Percentiles rank a stretch among this genome's conserved stretches.
Conservation (phyloP, 2,329 filamentous ascomycete species). For the Pseudopithomyces maydicus region DNA sequence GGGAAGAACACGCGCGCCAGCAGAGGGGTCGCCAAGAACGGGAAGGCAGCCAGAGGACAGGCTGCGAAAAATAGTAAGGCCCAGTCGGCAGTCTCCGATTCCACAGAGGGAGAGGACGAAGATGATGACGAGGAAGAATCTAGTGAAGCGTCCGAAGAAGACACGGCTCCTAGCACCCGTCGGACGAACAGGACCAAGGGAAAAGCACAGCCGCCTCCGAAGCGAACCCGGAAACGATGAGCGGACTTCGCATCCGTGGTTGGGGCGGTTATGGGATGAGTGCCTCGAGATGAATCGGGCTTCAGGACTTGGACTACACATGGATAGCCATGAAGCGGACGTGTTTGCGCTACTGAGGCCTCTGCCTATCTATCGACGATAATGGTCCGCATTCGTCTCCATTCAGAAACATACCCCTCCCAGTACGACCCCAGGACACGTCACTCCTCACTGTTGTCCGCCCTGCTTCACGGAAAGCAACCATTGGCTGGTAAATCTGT, state of each 20-base stretch:
- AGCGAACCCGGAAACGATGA: conserved; percentile 37
- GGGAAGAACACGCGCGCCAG: conserved; percentile 34
- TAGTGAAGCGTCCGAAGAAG: conserved; percentile 35
- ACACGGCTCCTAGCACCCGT: conserved; percentile 40
- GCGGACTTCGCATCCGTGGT: neutral
- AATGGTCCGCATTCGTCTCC: no score
- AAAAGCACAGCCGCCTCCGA: conserved; percentile 30
- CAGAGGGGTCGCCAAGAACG: conserved; percentile 27
- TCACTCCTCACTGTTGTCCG: no score
- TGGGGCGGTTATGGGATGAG: no score
- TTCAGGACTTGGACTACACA: no score
- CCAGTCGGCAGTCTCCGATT: conserved; percentile 37
- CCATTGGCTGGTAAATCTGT: no score
- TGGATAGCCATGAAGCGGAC: no score
- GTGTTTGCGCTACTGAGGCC: no score
- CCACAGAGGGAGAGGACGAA: conserved; percentile 46
- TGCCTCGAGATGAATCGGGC: no score
- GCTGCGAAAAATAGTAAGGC: conserved; percentile 35
- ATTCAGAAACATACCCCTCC: no score
- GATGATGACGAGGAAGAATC: conserved; percentile 38
- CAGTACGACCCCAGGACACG: no score
- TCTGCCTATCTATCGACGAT: no score
- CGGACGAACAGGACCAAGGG: conserved; percentile 31
- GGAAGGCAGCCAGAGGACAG: conserved; percentile 29
- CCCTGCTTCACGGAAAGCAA: no score